Percentiles rank a stretch among this genome's conserved stretches.
Conservation (phyloP, 2,329 filamentous ascomycete species). For the Colletotrichum godetiae region DNA sequence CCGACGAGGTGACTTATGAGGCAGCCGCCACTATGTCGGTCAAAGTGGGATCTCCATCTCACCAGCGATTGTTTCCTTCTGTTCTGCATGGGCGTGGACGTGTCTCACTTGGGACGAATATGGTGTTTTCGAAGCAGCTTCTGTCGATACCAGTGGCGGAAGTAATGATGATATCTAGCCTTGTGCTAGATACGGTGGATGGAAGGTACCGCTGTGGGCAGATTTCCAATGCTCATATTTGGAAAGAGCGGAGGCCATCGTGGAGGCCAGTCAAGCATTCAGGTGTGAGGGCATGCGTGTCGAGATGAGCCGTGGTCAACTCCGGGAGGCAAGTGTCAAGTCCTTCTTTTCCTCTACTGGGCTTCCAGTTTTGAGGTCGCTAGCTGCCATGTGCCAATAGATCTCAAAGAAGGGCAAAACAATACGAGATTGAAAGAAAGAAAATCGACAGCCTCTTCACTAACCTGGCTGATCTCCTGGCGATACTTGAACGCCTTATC, state of each 20-base stretch:
- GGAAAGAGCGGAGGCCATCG: neutral
- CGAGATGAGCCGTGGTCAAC: neutral
- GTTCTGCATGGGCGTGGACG: neutral
- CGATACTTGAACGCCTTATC: slow-evolving; percentile 83
- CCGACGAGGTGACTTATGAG: slow-evolving; percentile 9
- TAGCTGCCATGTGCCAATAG: neutral
- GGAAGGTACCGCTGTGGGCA: neutral
- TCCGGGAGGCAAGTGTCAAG: neutral
- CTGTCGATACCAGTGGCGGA: neutral
- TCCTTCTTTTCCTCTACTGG: neutral
- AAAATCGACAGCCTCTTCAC: slow-evolving; percentile 42
- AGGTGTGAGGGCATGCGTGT: neutral
- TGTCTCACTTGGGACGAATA: neutral
- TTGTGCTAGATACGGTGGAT: neutral
- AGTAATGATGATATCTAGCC: no score
- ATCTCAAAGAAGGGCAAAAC: neutral
- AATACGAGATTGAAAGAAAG: neutral
- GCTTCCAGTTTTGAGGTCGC: neutral
- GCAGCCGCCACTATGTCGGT: neutral
- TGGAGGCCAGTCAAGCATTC: neutral
- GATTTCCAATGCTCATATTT: neutral
- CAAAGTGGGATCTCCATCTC: neutral
- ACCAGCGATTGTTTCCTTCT: neutral
- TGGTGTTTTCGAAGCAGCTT: neutral
- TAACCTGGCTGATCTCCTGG: slow-evolving; percentile 97